These are phyloP conservation scores for Candida smagusa DNA, from an alignment of 1,139 yeast genomes.

Conservation along the genomic window DNA sequence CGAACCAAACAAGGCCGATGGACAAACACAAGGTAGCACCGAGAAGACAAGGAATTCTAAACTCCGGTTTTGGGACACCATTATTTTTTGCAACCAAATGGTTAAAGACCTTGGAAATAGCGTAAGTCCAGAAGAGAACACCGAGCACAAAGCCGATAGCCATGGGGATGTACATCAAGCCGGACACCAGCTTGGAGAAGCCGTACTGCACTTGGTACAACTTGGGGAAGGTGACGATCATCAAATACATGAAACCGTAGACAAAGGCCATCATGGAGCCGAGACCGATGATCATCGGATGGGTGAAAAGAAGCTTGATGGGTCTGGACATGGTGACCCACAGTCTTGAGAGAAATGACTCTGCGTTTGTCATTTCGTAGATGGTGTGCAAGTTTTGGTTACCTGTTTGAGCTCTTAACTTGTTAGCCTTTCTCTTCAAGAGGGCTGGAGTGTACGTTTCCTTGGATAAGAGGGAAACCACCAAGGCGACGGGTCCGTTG, in stretches of 20 bases:
- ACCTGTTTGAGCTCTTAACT: conserved; percentile 33
- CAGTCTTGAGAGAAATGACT: conserved; percentile 29
- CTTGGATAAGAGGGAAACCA: conserved; percentile 32
- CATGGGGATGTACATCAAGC: conserved; percentile 46
- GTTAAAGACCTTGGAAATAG: conserved; percentile 30
- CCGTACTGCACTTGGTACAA: conserved; percentile 35
- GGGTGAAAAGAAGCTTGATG: conserved; percentile 36
- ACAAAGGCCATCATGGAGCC: conserved; percentile 48
- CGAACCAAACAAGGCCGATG: conserved; percentile 43
- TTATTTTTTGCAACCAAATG: conserved; percentile 27
- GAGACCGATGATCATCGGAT: conserved; percentile 44
- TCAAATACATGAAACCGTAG: conserved; percentile 46
- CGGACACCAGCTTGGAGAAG: conserved; percentile 30
- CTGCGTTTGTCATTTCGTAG: conserved; percentile 40
- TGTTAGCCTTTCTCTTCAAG: conserved; percentile 29
- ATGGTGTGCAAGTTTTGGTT: conserved; percentile 40
- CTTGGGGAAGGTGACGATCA: conserved; percentile 44
- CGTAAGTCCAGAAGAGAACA: conserved; percentile 36
- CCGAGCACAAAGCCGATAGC: conserved; percentile 44
- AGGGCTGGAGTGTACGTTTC: conserved; percentile 44
- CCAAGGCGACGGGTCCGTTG: conserved; percentile 37
- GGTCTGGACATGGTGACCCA: conserved; percentile 38
- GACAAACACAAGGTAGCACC: conserved; percentile 37
- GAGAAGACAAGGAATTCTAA: conserved; percentile 40
- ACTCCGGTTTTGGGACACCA: conserved; percentile 43